Percentiles rank a stretch among this genome's conserved stretches.
Conservation (phyloP, 192 early-diverging fungal genomes). For the Backusella macrospora region DNA sequence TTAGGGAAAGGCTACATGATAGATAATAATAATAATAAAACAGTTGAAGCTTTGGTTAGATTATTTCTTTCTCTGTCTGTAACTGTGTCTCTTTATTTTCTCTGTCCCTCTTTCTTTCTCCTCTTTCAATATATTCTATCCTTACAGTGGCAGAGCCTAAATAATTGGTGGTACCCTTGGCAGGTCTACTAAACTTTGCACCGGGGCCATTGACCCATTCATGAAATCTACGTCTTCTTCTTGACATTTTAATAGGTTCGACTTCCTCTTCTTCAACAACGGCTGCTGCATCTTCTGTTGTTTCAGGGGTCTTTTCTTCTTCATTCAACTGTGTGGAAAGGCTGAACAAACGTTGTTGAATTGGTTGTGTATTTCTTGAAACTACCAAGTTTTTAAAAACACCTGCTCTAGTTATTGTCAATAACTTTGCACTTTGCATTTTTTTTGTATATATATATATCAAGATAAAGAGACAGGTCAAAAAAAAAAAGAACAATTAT, state of each 20-base stretch:
- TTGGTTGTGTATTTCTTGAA: constrained; percentile 5
- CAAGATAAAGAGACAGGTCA: background rate
- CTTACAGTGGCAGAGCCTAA: constrained; percentile 27
- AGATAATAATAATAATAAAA: constrained; percentile 10
- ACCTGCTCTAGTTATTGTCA: constrained; percentile 2
- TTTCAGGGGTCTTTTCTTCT: constrained; percentile 23
- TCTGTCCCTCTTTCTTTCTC: no score
- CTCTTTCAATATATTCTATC: background rate
- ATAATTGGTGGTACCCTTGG: constrained; percentile 42
- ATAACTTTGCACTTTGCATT: constrained; percentile 5
- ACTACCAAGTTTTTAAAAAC: constrained; percentile 1
- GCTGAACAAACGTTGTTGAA: constrained; percentile 21
- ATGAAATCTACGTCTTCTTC: constrained; percentile 40
- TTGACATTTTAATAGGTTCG: constrained; percentile 38
- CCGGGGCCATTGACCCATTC: constrained; percentile 37
- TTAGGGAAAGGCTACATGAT: constrained; percentile 80
- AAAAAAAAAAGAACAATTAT: background rate
- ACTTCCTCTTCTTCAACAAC: constrained; percentile 20
- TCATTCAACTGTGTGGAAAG: constrained; percentile 1
- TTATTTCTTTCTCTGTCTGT: background rate
- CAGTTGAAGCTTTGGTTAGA: background rate
- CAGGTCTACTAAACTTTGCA: constrained; percentile 28
- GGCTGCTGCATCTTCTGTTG: background rate
- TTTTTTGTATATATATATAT: background rate
- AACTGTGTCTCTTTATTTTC: no score